phyloP scores from a whole-genome alignment of 2,329 filamentous ascomycete species.

The Aspergillus japonicus region DNA sequence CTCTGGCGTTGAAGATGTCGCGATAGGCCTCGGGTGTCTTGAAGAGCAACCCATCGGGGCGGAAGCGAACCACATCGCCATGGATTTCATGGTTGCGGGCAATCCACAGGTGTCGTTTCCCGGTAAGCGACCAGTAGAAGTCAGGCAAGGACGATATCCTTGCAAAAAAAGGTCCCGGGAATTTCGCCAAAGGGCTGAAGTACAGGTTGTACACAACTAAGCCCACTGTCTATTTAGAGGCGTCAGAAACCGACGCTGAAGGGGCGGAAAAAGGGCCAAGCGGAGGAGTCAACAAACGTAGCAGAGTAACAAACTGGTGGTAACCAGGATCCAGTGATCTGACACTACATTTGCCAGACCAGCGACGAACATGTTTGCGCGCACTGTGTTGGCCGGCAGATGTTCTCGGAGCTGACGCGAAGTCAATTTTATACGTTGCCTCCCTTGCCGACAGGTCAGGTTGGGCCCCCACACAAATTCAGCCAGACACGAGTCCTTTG shows the following conservation, averaged over 20 bases:
- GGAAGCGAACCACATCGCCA: conserved; percentile 1
- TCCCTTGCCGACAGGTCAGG: too few relatives aligned
- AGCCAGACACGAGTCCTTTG: too few relatives aligned
- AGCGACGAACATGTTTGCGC: too few relatives aligned
- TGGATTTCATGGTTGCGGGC: conserved; percentile 3
- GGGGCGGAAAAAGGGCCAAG: not conserved
- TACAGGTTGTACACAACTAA: conserved; percentile 1
- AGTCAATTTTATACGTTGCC: too few relatives aligned
- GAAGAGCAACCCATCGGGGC: conserved; percentile 5
- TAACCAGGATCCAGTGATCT: not conserved
- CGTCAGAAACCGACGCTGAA: not conserved
- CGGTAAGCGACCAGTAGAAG: conserved; percentile 4
- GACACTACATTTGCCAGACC: not conserved
- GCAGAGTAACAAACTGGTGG: not conserved
- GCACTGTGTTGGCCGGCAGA: too few relatives aligned
- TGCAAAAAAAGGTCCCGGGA: conserved; percentile 1
- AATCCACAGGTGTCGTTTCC: conserved; percentile 4
- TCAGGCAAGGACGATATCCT: not conserved
- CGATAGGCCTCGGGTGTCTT: conserved; percentile 3
- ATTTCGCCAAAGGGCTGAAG: conserved; percentile 2
- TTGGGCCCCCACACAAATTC: too few relatives aligned
- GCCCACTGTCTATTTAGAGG: not conserved
- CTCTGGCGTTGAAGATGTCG: conserved; percentile 7
- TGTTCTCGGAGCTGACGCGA: too few relatives aligned
- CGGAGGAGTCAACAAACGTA: not conserved